These are phyloP conservation scores for Tagetes patula DNA, from an alignment of 129 eudicot genomes.

Conservation along the genomic window DNA sequence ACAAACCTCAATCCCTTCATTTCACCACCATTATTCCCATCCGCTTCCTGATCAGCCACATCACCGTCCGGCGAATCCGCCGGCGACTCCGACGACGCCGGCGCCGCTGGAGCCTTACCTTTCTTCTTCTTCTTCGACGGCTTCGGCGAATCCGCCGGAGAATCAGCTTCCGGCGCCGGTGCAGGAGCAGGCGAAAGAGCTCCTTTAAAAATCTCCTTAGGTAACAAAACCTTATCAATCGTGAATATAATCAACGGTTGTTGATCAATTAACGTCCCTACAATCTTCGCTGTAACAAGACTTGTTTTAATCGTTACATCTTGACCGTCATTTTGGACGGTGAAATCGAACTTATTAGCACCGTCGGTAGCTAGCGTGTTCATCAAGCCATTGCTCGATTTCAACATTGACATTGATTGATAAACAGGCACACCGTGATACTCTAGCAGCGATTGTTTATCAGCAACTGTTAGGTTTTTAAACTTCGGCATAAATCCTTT, in stretches of 20 bases:
- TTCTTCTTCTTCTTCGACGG: conserved; percentile 52
- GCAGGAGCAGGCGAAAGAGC: conserved; percentile 63
- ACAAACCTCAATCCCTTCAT: conserved; percentile 42
- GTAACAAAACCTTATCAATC: conserved; percentile 68
- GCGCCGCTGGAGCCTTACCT: conserved; percentile 38
- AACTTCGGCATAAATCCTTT: conserved; percentile 65
- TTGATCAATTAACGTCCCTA: conserved; percentile 61
- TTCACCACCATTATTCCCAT: conserved; percentile 34
- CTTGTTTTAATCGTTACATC: conserved; percentile 65
- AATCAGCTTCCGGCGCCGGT: conserved; percentile 73
- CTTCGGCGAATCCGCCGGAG: conserved; percentile 49
- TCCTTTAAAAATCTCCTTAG: conserved; percentile 64
- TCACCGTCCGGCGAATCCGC: conserved; percentile 66
- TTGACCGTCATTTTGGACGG: conserved; percentile 80
- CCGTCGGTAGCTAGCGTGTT: conserved; percentile 95
- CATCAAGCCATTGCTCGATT: conserved; percentile 69
- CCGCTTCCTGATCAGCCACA: conserved; percentile 55
- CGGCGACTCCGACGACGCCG: conserved; percentile 62
- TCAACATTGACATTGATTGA: conserved; percentile 58
- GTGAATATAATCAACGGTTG: conserved; percentile 70
- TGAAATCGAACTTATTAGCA: conserved; percentile 59
- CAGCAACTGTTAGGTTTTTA: conserved; percentile 62
- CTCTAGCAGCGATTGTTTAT: conserved; percentile 66
- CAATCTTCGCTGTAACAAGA: conserved; percentile 66
- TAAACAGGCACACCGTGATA: conserved; percentile 77